Percentiles rank a stretch among this genome's conserved stretches.
These are phyloP conservation scores for Pythium aristosporum DNA, from an alignment of 352 stramenopile genomes.

Conservation along the genomic window DNA sequence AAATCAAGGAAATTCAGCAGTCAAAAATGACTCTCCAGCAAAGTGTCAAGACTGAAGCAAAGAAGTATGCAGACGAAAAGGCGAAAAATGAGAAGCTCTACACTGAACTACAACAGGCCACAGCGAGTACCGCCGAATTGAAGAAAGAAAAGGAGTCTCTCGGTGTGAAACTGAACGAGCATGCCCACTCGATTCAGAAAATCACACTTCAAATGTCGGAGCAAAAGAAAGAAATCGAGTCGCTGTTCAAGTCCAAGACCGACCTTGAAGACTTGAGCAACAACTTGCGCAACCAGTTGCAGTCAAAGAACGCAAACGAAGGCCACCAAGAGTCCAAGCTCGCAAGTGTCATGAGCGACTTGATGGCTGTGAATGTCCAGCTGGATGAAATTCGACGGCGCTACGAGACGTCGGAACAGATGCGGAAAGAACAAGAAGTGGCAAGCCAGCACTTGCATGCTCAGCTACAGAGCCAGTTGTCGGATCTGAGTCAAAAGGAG, in stretches of 20 bases:
- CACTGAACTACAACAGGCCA: constrained; percentile 38
- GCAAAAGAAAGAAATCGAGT: constrained; percentile 52
- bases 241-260: constrained; percentile 60
- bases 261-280: constrained; percentile 63
- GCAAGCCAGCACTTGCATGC: constrained; percentile 53
- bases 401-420: constrained; percentile 63
- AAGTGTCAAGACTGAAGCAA: constrained; percentile 43
- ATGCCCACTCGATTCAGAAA: constrained; percentile 59
- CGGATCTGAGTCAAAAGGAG: constrained; percentile 49
- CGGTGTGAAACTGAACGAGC: constrained; percentile 46
- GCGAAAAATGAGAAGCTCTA: constrained; percentile 41
- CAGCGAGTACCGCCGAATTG: constrained; percentile 32
- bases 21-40: constrained; percentile 38
- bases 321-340: constrained; percentile 73
- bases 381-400: constrained; percentile 70
- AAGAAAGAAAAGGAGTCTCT: constrained; percentile 58
- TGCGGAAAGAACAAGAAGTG: constrained; percentile 59
- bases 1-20: constrained; percentile 50
- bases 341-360: constrained; percentile 58
- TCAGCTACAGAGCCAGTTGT: constrained; percentile 51
- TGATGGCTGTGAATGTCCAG: constrained; percentile 77
- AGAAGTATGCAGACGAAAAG: constrained; percentile 36
- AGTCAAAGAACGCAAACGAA: constrained; percentile 57
- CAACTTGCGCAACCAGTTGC: constrained; percentile 57
- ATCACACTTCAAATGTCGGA: constrained; percentile 53